Base-by-base conservation (phyloP, 176 grass and related monocot genomes). In the Bonia amplexicaulis region DNA sequence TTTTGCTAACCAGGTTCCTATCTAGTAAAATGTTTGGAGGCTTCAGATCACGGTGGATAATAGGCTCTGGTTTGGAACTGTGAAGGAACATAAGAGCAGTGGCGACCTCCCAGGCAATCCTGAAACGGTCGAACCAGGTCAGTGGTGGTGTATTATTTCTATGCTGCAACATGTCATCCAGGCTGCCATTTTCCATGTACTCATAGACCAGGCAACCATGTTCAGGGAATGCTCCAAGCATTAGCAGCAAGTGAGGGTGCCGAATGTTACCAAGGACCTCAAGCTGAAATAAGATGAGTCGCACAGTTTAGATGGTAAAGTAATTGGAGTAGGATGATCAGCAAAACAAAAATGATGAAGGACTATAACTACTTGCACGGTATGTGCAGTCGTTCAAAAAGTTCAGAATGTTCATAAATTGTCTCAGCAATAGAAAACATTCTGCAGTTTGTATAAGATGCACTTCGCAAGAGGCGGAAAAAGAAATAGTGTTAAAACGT, bases 201-300 rank as follows among this genome's bases (percentile, higher is more conserved):
- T 93, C 91, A 1, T 88, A 93, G 69, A 99, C 92, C 57, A 99
- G 58, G 71, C 93, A 99, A 23, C 91, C 90, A 20, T 40, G 84
- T 39, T 99, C 97, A 31, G 97, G 96, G 81, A 92, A 96, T 45
- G 97, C 97, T 12, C 93, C 97, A 31, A 99, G 97, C 72, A 99
- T 89, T 46, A 94, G 57, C 19, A 99, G 75, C 52, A 99, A 73
- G 63, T 96, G 89, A n/a, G 97, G 97, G 71, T 99, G 93, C 52
- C 77, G 85, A 69, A 99, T 90, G 79, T 91, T 96, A 68, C 88
- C 78, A 19, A 99, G 87, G 79, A 99, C 89, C 63, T 94, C 91
- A 80, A 99, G 85, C 97, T 99, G 88, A 58, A 78, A 85, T 16
- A 76, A 71, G 48, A 68, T 20, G 63, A 59, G 25, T 47, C 35